phyloP scores from a whole-genome alignment of 1,284 basidiomycete species.

The Trichosporon sp. region DNA sequence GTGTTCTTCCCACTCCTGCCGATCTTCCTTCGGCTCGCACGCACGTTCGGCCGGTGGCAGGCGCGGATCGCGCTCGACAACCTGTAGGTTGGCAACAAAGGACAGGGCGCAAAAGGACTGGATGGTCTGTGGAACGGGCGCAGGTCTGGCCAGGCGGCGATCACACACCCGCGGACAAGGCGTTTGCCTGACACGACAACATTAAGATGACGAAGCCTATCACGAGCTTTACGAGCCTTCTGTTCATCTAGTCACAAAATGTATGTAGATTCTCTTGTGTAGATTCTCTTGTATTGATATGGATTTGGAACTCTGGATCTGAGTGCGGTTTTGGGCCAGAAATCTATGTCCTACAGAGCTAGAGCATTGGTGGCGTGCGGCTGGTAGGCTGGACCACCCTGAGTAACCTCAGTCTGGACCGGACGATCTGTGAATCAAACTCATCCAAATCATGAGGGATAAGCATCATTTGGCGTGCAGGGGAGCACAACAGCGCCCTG shows the following conservation, averaged over 20 bases:
- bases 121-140: no score
- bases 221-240: not conserved
- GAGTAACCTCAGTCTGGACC: no score
- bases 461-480: no score
- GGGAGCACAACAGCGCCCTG: no score
- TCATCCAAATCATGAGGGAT: no score
- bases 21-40: slow-evolving; percentile 31
- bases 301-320: no score
- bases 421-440: no score
- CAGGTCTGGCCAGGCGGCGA: not conserved
- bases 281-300: not conserved
- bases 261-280: slow-evolving; percentile 2
- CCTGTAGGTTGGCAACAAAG: slow-evolving; percentile 16
- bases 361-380: no score
- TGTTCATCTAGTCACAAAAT: not conserved
- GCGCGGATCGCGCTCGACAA: slow-evolving; percentile 42
- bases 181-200: not conserved
- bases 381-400: no score
- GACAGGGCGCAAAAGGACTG: not conserved
- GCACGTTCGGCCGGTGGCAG: slow-evolving; percentile 43
- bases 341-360: no score
- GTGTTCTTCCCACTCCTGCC: slow-evolving; percentile 35
- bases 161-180: not conserved
- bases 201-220: not conserved
- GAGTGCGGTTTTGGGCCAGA: no score